phyloP scores from a whole-genome alignment of 306 rosid species.

The Cucurbita ficifolia region DNA sequence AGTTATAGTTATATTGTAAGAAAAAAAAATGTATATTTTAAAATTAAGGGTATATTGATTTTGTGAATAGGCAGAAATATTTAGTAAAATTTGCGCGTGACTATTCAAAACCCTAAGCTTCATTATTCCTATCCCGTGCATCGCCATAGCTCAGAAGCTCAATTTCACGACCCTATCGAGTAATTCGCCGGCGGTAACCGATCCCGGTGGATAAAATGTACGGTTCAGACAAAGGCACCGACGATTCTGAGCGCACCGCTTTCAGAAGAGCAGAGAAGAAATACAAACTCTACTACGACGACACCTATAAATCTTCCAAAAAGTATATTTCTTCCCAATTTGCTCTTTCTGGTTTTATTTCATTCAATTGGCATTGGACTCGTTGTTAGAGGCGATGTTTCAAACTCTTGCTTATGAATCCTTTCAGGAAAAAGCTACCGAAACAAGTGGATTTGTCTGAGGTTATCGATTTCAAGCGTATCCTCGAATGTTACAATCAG shows the following conservation, averaged over 20 bases:
- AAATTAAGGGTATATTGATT: too few species aligned
- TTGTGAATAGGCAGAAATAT: too few species aligned
- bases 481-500: slow-evolving; percentile 31
- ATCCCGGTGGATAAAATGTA: slow-evolving; percentile 29
- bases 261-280: slow-evolving; percentile 88
- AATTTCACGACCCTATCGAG: background rate
- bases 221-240: slow-evolving; percentile 38
- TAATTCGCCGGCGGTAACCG: background rate
- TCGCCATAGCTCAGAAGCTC: too few species aligned
- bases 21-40: too few species aligned
- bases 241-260: slow-evolving; percentile 63
- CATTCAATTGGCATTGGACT: background rate
- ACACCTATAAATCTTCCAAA: slow-evolving; percentile 33
- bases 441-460: slow-evolving; percentile 65
- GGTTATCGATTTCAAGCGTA: slow-evolving; percentile 61
- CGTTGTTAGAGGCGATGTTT: background rate
- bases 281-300: slow-evolving; percentile 76
- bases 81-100: too few species aligned
- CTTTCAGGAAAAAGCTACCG: slow-evolving; percentile 49
- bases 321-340: slow-evolving; percentile 24
- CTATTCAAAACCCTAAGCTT: too few species aligned
- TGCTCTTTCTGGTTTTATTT: background rate
- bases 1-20: too few species aligned
- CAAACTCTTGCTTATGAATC: background rate
- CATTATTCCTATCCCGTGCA: too few species aligned